Evolutionary conservation across 805 yeast species (phyloP), one percentile per base, ranked within the genome.

Genomic region (Wickerhamomyces pijperi): DNA sequence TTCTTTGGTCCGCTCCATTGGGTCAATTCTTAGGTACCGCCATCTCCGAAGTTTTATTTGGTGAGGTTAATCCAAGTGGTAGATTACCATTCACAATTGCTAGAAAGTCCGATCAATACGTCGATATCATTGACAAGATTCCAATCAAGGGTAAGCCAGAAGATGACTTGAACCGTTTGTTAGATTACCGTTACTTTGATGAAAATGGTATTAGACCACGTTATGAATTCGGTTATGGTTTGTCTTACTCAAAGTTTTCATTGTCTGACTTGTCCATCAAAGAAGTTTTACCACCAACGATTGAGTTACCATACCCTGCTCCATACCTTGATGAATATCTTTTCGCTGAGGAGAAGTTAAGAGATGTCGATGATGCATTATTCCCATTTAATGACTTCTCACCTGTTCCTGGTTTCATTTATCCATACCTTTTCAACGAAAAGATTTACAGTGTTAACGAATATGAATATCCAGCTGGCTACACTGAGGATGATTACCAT

Each of bases 21-120:
- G 82, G 82, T n/a, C 65, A 67, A 39, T 60, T 60, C 50, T 64
- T 67, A 32, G 84, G 82, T 2, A 61, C 65, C 37, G 79, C 81
- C 1, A 54, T 76, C 19, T 73, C 78, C 2, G 77, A 74, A 32
- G 66, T 75, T 0, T 50, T 77, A 16, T 77, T 72, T 54, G 83
- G 84, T 1, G 77, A 72, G 29, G 63, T 60, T n/a, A 70, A 70
- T 43, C 82, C 83, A 8, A 72, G 79, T 29, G 84, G 83, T 5
- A 65, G 70, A 43, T 60, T 78, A 28, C 82, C 84, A 1, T 76
- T 76, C 49, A 74, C 83, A 4, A 66, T 77, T 45, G 80, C 83
- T 12, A 69, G 66, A 48, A 68, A 70, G 43, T 59, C 58, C 37
- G 56, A 50, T 38, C 78, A 54, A 46, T 67, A 76, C 45, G 71